Base-by-base conservation (phyloP, 495 filamentous ascomycete genomes). In the Evansstolkia leycettana region DNA sequence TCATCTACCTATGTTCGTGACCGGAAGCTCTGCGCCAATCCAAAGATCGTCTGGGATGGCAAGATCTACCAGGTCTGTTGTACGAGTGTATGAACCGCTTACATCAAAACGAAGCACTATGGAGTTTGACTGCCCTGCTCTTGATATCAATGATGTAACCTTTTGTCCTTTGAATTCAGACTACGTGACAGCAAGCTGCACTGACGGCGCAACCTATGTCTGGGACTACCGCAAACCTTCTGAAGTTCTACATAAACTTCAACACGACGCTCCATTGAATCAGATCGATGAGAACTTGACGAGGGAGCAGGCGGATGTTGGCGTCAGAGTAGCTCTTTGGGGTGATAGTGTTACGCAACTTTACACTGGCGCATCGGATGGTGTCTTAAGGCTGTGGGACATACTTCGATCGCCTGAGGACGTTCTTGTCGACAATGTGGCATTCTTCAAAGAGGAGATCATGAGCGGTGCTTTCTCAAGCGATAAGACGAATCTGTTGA, bases 351-450 rank as follows among this genome's bases (percentile, higher is more conserved):
- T 67, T 4, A 74, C 82, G 33, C 65, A 81, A 0, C 73, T 95
- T 30, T 94, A 88, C 47, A 93, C 83, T n/a, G 90, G 88, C 2
- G 80, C 79, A 2, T 90, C 86, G 0, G 90, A 98, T 49, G 89
- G 90, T 1, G 63, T 80, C 0, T 65, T 98, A 5, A 94, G 86
- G 37, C 69, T 76, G 13, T 98, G 90, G 90, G 76, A 95, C 49
- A 65, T 92, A 14, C 65, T 65, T 29, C 69, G 69, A 14, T 67
- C 78, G 2, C 47, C 64, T 0, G 67, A 73, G 24, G 64, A 78
- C 49, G 72, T 64, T 1, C 67, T 81, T 18, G 65, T 94, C n/a
- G 55, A 70, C 16, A 69, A 88, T 42, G 47, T 70, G 1, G 64
- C 64, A 3, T 53, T 43, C 2, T 53, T 79, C 1, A 36, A 62